A percentile compares a stretch with the other conserved stretches of the same genome.
Conservation (phyloP, 768 basidiomycete species). For the Kondoa malvinella region DNA sequence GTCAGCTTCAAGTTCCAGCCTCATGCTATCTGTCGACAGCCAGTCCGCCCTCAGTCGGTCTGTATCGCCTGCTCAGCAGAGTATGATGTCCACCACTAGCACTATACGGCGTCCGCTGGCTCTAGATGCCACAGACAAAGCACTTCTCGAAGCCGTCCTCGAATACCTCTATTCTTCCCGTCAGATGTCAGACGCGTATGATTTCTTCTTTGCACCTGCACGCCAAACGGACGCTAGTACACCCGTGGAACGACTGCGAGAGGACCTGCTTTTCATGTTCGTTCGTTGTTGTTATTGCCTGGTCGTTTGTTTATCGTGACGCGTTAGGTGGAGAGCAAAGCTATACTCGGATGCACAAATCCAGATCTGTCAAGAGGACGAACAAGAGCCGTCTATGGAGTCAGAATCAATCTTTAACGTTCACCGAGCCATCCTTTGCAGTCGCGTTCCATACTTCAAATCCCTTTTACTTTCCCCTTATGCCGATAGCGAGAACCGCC, state of each 20-base stretch:
- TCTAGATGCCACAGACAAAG: conserved; percentile 39
- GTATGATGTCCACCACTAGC: conserved; percentile 28
- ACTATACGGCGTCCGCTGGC: conserved; percentile 21
- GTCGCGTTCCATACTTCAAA: conserved; percentile 74
- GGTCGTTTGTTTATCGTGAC: conserved; percentile 36
- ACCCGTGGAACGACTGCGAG: conserved; percentile 52
- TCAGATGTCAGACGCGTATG: conserved; percentile 61
- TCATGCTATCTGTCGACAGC: conserved; percentile 1
- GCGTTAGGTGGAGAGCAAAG: conserved; percentile 87
- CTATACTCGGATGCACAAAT: conserved; percentile 85
- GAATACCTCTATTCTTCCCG: conserved; percentile 69
- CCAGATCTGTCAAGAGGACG: conserved; percentile 35
- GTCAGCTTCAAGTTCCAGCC: conserved; percentile 20
- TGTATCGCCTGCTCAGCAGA: conserved; percentile 34
- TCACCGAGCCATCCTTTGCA: conserved; percentile 81
- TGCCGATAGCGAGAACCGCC: conserved; percentile 39
- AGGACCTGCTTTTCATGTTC: conserved; percentile 50
- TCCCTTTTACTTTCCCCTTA: conserved; percentile 53
- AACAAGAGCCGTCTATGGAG: conserved; percentile 44
- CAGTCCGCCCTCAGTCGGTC: conserved; percentile 36
- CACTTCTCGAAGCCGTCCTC: conserved; percentile 70
- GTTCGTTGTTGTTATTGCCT: not conserved
- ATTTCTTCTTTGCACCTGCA: conserved; percentile 67
- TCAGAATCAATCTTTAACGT: conserved; percentile 73
- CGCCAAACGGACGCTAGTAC: conserved; percentile 33